Base-by-base conservation (phyloP, 116 monocot species). In the Zostera marina region DNA sequence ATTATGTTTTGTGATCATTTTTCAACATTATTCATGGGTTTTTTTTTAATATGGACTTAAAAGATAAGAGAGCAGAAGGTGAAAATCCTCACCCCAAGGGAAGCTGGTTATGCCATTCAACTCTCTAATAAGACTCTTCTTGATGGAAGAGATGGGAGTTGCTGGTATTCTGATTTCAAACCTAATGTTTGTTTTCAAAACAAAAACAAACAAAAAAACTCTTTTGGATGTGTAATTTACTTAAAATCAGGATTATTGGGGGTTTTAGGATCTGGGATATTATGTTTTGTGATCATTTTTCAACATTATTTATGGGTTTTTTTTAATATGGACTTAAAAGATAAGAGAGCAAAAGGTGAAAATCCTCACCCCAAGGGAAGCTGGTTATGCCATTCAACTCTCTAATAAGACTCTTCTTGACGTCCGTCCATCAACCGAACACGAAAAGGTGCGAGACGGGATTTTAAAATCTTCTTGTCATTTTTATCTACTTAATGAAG, bases 101-200 rank as follows among this genome's bases (percentile, higher is more conserved):
- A 94, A 77, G 94, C 94, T 76, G 94, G 94, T 60, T 94, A 94
- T 76, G 84, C 94, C 44, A 75, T 80, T 68, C 81, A 88, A 64
- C 85, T 94, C 47, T 77, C 88, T 3, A 67, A 77, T 53, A 94
- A 84, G 52, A 60, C 5, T 23, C 12, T 2, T 60, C 42, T 21
- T n/a, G n/a, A n/a, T n/a, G 78, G 62, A 83, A 53, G 66, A 78
- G 92, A 81, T 92, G 92, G 92, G 92, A 92, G 53, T 14, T 74
- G 54, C 63, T 92, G 83, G 92, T 92, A 79, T 58, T 68, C 6
- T 16, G 22, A 42, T 53, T 48, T 19, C 17, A 6, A 48, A 5
- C 11, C 12, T 22, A 32, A 3, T 32, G 54, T 54, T 32, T 23
- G 25, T 54, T 26, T 8, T 3, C 11, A n/a, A n/a, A n/a, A n/a